Evolutionary conservation across 495 filamentous ascomycete species (phyloP).

Genomic region (Penicillium pancosmium): DNA sequence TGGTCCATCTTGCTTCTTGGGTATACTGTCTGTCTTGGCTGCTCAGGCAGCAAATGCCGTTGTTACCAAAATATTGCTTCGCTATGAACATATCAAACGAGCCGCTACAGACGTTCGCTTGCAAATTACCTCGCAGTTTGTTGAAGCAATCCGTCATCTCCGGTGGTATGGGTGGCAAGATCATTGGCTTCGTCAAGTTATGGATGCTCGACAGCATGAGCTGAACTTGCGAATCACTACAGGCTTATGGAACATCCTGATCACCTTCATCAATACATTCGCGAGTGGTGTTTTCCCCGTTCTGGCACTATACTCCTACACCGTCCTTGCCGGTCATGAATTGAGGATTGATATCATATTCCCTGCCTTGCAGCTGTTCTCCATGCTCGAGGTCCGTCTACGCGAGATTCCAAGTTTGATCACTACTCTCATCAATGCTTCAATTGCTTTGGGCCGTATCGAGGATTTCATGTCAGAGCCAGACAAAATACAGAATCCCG

Average conservation of each 20-base stretch:
- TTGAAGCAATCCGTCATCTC: slow-evolving; percentile 81
- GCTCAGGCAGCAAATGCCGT: slow-evolving; percentile 66
- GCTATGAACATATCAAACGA: slow-evolving; percentile 65
- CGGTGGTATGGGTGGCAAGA: slow-evolving; percentile 88
- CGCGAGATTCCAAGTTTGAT: slow-evolving; percentile 72
- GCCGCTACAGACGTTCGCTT: slow-evolving; percentile 70
- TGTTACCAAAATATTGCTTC: slow-evolving; percentile 61
- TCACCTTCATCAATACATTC: slow-evolving; percentile 63
- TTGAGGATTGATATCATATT: slow-evolving; percentile 79
- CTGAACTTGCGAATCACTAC: slow-evolving; percentile 66
- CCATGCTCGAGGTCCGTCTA: slow-evolving; percentile 68
- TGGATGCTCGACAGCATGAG: slow-evolving; percentile 69
- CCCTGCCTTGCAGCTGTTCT: slow-evolving; percentile 77
- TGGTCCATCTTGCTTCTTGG: slow-evolving; percentile 76
- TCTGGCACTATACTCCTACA: slow-evolving; percentile 77
- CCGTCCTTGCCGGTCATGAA: slow-evolving; percentile 61
- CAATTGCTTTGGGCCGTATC: slow-evolving; percentile 74
- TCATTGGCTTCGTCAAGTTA: slow-evolving; percentile 72
- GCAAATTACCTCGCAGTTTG: slow-evolving; percentile 75
- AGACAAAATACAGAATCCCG: slow-evolving; percentile 60
- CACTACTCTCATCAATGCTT: slow-evolving; percentile 71
- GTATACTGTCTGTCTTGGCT: slow-evolving; percentile 62
- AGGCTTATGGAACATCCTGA: slow-evolving; percentile 59
- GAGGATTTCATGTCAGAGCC: slow-evolving; percentile 84
- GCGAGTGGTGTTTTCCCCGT: slow-evolving; percentile 74